Evolutionary conservation across 2,329 filamentous ascomycete species (phyloP), one percentile per base, ranked within the genome.

Genomic region (Bretziella fagacearum): DNA sequence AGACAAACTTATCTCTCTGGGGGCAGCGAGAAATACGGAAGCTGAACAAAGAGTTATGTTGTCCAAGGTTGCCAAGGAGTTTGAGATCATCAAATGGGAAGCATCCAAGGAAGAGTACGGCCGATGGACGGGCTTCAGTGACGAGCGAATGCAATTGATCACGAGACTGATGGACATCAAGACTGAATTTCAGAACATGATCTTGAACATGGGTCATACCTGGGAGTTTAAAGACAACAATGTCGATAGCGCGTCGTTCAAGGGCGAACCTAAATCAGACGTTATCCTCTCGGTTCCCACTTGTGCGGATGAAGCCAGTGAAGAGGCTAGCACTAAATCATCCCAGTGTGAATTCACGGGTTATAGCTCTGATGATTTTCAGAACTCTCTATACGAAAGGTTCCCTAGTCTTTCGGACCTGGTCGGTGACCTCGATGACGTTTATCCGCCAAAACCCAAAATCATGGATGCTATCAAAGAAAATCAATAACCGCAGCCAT

Each of bases 401-500:
- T n/a, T n/a, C n/a, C 0, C 62, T 62, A 50, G 57, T 62, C 7
- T 13, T 25, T 0, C 6, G 5, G 0, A 51, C 54, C 2, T 52
- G 61, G 47, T 54, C 3, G 62, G 59, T 27, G 35, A 10, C 17
- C 17, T 48, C 0, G 56, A 58, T 4, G 36, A 42, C 1, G 26
- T 18, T 3, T n/a, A n/a, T n/a, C n/a, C n/a, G n/a, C 35, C 41
- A 3, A 51, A 52, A 6, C 39, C 49, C 0, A 50, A 57, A 8
- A 17, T 62, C 10, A 54, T 54, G 50, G 47, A 54, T 0, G 46
- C 49, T 3, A 50, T 61, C 0, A 27, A 54, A 18, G 54, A 57
- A 57, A 1, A 56, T 63, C 5, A 57, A 60, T 29, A 58, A 61
- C 32, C 55, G 55, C 23, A n/a, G n/a, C n/a, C n/a, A n/a, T n/a